Conservation (phyloP, 2,329 filamentous ascomycete genomes). For the Drechslera avenae region DNA sequence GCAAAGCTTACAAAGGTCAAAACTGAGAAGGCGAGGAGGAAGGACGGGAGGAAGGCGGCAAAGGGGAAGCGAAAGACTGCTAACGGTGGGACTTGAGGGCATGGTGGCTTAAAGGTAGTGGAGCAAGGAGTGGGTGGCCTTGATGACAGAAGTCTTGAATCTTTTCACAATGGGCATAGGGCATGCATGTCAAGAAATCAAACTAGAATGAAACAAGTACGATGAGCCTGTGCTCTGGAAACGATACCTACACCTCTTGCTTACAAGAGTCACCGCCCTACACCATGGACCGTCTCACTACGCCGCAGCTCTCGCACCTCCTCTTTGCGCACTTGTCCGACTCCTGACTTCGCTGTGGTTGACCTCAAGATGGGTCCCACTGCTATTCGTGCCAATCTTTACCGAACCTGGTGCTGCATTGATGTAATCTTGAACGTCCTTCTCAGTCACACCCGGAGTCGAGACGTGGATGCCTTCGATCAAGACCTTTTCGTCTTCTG, state of each 20-base stretch:
- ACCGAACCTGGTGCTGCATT: slow-evolving; percentile 18
- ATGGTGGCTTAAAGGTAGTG: no score
- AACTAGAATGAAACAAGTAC: no score
- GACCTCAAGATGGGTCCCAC: slow-evolving; percentile 34
- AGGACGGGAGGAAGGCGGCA: slow-evolving; percentile 7
- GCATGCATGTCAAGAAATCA: no score
- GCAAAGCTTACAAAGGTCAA: slow-evolving; percentile 13
- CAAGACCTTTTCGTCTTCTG: slow-evolving; percentile 38
- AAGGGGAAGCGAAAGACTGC: neutral
- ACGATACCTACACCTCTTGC: neutral
- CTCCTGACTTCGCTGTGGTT: slow-evolving; percentile 35
- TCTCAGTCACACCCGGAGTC: slow-evolving; percentile 33
- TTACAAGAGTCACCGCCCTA: neutral
- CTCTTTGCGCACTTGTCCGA: slow-evolving; percentile 23
- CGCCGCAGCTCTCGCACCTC: slow-evolving; percentile 3
- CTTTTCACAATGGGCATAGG: no score
- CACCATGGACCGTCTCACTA: neutral
- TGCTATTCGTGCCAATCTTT: slow-evolving; percentile 27
- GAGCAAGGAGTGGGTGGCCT: no score
- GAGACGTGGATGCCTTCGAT: slow-evolving; percentile 42
- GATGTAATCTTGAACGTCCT: slow-evolving; percentile 30
- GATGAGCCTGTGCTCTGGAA: neutral
- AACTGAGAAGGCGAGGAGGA: slow-evolving; percentile 8
- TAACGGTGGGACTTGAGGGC: neutral
- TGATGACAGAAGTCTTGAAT: no score